Base-by-base conservation (phyloP, 2,329 filamentous ascomycete genomes). In the Ciborinia camelliae region DNA sequence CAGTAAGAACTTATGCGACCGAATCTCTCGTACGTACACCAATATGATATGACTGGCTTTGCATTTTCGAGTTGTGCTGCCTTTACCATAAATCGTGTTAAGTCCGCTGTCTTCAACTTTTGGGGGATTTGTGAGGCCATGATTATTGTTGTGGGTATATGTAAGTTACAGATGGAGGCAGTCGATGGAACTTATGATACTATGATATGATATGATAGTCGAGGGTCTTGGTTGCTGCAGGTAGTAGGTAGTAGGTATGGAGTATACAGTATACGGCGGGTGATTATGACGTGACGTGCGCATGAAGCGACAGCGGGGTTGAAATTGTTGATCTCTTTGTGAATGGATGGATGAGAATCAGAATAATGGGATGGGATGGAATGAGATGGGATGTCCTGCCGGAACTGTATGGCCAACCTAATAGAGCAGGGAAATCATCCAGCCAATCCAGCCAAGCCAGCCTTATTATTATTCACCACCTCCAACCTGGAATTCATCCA, bases 41-140 rank as follows among this genome's bases (percentile, higher is more conserved):
- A 98, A 77, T 98, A 99, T 68, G 93, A 84, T 71, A 98, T 85
- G 66, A 95, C 91, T 10, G 95, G 95, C 77, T 94, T 95, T 74
- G 88, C 86, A 66, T 84, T 84, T 76, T 94, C 90, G 57, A 99
- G 85, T 80, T 99, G 94, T 43, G 86, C 84, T 41, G 92, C 94
- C 73, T 94, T 87, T 63, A 88, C 84, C 68, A 93, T 88, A 77
- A 96, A 97, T 67, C 92, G 90, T 70, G 86, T 87, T 74, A 97
- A 86, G 75, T 97, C 92, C 66, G 90, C 88, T 64, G 88, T 81
- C 79, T 90, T 92, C 73, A 99, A 83, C 73, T 85, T 85, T 41
- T 84, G 81, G 20, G 92, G 92, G 64, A 94, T 80, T 64, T 81
- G 80, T 72, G 85, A 83, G 58, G 91, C 86, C 93, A 97, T 97